Evolutionary conservation across 805 yeast genomes (phyloP), one percentile per base, ranked within the genome.

Genomic region (Clavispora santaluciae): DNA sequence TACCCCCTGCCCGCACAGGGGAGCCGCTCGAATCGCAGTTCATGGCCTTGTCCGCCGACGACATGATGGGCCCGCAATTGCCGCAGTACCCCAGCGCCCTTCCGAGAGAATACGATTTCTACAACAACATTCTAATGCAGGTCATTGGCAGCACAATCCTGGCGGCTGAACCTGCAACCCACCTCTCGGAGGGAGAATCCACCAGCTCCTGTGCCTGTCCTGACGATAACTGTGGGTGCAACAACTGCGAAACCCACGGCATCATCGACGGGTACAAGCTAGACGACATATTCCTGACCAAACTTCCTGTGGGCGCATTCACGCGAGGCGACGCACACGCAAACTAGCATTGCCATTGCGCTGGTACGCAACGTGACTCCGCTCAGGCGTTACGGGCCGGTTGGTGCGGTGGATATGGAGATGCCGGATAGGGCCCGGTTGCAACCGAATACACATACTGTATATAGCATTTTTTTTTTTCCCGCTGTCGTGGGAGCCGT

Each of bases 201-300:
- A 13, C 41, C 6, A 42, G 35, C 18, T 35, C 38, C 13, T 51
- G 55, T 33, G 22, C 49, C 4, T 51, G 55, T 22, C 36, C 52
- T 3, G 54, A 39, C 15, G 44, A 48, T 22, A 38, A 46, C 6
- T 51, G 55, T 31, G 43, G 44, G 38, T 70, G 75, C 48, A 41
- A 61, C 9, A 70, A 68, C 44, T 70, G 75, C 49, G 74, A 69
- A 46, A 60, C 65, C 1, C 75, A 70, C 45, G 72, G 73, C 1
- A 69, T 66, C n/a, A 65, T 70, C 26, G 60, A 70, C 40, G 75
- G 75, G 2, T 49, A 59, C 41, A 63, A 60, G 42, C 49, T 70
- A 24, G 75, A 70, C 41, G 73, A 70, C 18, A 46, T 62, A 22
- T 66, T 66, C 45, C 42, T 39, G 33, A 10, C 30, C 7, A 25